A percentile compares a stretch with the other conserved stretches of the same genome.
phyloP scores from a whole-genome alignment of 83 land plant species.

The Larix sibirica region DNA sequence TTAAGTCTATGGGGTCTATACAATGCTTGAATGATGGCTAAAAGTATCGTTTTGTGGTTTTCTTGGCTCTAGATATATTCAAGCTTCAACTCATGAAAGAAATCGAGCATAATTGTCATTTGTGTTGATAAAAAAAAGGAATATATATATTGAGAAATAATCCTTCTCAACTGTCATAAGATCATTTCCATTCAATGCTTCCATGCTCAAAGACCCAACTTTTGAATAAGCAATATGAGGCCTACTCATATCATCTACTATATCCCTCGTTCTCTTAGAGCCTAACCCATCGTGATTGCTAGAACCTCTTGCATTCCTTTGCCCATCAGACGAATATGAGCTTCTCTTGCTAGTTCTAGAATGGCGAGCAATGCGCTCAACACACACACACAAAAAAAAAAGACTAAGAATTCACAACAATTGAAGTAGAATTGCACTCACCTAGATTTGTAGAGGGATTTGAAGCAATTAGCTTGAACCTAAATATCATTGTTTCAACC shows the following conservation, averaged over 20 bases:
- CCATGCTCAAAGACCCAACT: neutral
- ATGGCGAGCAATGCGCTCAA: neutral
- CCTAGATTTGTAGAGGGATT: slow-evolving; percentile 26
- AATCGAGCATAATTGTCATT: no score
- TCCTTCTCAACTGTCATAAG: neutral
- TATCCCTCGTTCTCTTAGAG: neutral
- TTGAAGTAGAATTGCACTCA: neutral
- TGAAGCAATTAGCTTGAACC: slow-evolving; percentile 71
- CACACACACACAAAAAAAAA: neutral
- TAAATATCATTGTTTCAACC: slow-evolving; percentile 33
- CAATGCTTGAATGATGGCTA: no score
- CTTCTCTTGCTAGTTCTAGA: neutral
- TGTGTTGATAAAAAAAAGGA: no score
- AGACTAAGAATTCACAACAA: neutral
- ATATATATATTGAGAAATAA: neutral
- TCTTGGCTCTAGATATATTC: no score
- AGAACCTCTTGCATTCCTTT: neutral
- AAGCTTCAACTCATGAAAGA: no score
- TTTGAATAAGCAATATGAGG: neutral
- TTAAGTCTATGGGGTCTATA: no score
- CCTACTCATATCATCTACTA: neutral
- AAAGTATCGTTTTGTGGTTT: no score
- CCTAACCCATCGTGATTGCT: neutral
- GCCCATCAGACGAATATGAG: neutral
- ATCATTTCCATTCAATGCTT: neutral